A percentile compares a stretch with the other conserved stretches of the same genome.
Evolutionary conservation across 306 rosid genomes (phyloP).

Genomic region (Canavalia gladiata): DNA sequence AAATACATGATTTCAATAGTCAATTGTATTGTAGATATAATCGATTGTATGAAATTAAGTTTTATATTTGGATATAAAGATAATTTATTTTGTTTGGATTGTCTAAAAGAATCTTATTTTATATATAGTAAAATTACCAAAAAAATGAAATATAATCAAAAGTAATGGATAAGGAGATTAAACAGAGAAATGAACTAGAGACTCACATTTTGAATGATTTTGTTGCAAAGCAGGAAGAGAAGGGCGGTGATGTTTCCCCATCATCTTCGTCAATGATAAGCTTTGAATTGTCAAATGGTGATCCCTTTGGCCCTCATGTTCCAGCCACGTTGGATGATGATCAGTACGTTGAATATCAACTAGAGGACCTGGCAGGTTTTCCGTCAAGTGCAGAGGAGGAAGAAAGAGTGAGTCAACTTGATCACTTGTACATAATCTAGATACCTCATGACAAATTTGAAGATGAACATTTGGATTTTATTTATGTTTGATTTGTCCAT

Average conservation of each 20-base stretch:
- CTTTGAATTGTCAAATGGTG: conserved; percentile 86
- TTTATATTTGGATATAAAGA: no score
- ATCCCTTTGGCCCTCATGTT: conserved; percentile 74
- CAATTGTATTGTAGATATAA: no score
- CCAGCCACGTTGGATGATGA: conserved; percentile 77
- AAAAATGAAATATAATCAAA: not conserved
- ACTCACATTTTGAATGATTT: conserved; percentile 48
- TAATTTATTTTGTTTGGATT: no score
- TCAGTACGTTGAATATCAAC: conserved; percentile 85
- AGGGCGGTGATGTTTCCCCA: conserved; percentile 56
- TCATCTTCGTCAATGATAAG: conserved; percentile 91
- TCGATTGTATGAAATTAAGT: no score
- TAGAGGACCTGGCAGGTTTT: conserved; percentile 90
- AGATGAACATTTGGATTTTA: conserved; percentile 18
- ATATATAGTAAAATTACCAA: no score
- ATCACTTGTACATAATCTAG: conserved; percentile 33
- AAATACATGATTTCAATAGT: no score
- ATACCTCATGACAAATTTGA: conserved; percentile 37
- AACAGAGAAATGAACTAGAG: conserved; percentile 13
- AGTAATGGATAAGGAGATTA: conserved; percentile 2
- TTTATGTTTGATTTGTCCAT: conserved; percentile 39
- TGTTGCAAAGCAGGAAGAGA: conserved; percentile 64
- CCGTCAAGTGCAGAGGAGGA: conserved; percentile 91
- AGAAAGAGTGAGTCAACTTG: conserved; percentile 78
- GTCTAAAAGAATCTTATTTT: no score